Evolutionary conservation across 176 grass and related monocot genomes (phyloP).

Genomic region (Oryza officinalis): DNA sequence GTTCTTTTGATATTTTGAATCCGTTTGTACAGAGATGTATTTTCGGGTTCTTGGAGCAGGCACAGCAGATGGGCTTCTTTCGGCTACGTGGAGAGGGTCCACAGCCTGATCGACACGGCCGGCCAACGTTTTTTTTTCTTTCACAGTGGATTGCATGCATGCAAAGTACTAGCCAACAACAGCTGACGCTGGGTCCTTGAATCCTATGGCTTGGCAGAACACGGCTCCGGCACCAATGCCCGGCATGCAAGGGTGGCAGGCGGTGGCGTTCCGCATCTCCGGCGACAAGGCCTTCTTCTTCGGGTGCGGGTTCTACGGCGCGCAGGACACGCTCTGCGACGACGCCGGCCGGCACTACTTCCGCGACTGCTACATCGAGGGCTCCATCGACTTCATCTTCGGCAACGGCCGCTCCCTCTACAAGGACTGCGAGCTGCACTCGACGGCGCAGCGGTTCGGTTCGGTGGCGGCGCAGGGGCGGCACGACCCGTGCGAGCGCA

Average conservation of each 20-base stretch:
- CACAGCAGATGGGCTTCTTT: neutral
- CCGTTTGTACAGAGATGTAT: neutral
- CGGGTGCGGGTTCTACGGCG: conserved; percentile 95
- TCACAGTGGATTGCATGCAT: neutral
- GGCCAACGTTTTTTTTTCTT: neutral
- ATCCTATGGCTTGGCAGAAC: conserved; percentile 53
- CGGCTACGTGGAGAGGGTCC: conserved; percentile 12
- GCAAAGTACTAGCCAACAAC: neutral
- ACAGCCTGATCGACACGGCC: neutral
- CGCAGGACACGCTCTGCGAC: conserved; percentile 98
- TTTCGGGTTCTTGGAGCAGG: conserved; percentile 25
- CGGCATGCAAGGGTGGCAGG: conserved; percentile 87
- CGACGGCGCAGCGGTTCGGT: conserved; percentile 67
- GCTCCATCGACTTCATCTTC: conserved; percentile 99
- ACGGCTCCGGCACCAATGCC: conserved; percentile 86
- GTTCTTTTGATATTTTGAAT: conserved; percentile 31
- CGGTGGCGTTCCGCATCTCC: conserved; percentile 91
- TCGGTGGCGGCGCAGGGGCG: conserved; percentile 82
- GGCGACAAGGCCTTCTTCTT: conserved; percentile 95
- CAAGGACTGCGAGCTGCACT: conserved; percentile 90
- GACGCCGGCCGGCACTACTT: conserved; percentile 92
- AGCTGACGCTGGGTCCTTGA: conserved; percentile 14
- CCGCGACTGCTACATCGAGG: conserved; percentile 90
- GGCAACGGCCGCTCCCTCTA: conserved; percentile 95
- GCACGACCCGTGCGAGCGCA: conserved; percentile 75